Evolutionary conservation across 805 yeast species (phyloP), one percentile per base, ranked within the genome.

Genomic region (Lipomyces spencermartinsiae): DNA sequence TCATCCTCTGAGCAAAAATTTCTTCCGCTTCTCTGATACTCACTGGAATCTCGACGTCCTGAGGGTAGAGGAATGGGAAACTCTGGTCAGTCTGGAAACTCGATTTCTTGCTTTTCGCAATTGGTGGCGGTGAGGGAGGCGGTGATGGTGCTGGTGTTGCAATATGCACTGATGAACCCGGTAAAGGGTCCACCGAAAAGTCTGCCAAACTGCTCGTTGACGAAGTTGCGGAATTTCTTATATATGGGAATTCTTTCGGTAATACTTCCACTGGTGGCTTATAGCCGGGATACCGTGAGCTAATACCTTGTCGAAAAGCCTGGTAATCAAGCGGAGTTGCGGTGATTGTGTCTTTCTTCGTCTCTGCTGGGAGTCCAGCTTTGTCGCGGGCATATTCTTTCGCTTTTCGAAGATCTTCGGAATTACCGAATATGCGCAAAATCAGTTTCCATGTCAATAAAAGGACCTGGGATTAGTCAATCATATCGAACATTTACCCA

Each of bases 101-200:
- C 1, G 79, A 73, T 59, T 77, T 75, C 33, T 76, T 71, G 49
- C 43, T 55, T 35, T 60, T 69, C 14, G 64, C 25, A 7, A 19
- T 75, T 51, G 34, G 78, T 77, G 19, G 78, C 62, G 91, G 90
- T 1, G 86, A 82, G 19, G 83, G 75, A 0, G 90, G 88, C 0
- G 97, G 97, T 0, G 97, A 91, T 2, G 97, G 95, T 0, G 90
- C 90, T 0, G 97, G 97, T 0, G 97, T 92, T 0, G 97, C 93
- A 10, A 92, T 84, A 76, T 90, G 93, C 4, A 89, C 80, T 0
- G 85, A 79, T 54, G 86, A 88, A 0, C 84, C 79, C 0, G 89
- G 89, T 29, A 85, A 76, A 49, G 82, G 80, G 12, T 82, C 78
- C 59, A 82, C 80, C 4, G 82, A 73, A 5, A 83, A 78, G 65